Evolutionary conservation across 768 basidiomycete genomes (phyloP), one percentile per base, ranked within the genome.

Genomic region (Gloeostereum incarnatum): DNA sequence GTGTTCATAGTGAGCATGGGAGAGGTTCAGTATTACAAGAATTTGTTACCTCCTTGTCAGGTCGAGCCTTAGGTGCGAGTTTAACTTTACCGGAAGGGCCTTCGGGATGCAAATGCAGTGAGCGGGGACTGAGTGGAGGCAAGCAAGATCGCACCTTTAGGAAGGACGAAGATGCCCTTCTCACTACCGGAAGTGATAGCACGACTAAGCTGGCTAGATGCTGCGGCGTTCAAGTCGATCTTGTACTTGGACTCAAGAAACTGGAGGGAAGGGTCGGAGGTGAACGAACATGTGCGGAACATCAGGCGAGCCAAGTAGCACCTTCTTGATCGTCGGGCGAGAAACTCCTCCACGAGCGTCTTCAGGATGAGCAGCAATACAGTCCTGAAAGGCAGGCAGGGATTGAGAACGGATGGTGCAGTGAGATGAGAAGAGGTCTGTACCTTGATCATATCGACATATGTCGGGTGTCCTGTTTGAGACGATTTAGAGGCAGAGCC

Each of bases 371-470:
- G 71, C 72, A 42, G 65, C 61, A 62, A 92, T 85, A 52, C 81
- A 85, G 62, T 89, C 86, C 67, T 71, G 45, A 13, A 41, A 44
- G 45, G 16, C 33, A 31, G 51, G 49, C 43, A 48, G 43, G 41
- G 36, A 45, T 45, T 35, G 36, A 43, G 59, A 52, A 46, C 61
- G 59, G 52, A 51, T 58, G 50, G 64, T 61, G 61, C 62, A 25
- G 61, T 41, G 33, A 40, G 36, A 46, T 48, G 38, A 40, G 20
- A 39, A 24, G 18, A 38, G 38, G 24, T 30, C 25, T 16, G 38
- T 64, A 83, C 81, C 70, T 80, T 84, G 60, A 84, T 84, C 81
- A 84, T 84, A 50, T 83, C 81, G 41, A n/a, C n/a, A n/a, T n/a
- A n/a, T n/a, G n/a, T n/a, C n/a, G n/a, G n/a, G n/a, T n/a, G n/a